A percentile compares a stretch with the other conserved stretches of the same genome.
Conservation (phyloP, 495 filamentous ascomycete species). For the Penicillium atrosanguineum region DNA sequence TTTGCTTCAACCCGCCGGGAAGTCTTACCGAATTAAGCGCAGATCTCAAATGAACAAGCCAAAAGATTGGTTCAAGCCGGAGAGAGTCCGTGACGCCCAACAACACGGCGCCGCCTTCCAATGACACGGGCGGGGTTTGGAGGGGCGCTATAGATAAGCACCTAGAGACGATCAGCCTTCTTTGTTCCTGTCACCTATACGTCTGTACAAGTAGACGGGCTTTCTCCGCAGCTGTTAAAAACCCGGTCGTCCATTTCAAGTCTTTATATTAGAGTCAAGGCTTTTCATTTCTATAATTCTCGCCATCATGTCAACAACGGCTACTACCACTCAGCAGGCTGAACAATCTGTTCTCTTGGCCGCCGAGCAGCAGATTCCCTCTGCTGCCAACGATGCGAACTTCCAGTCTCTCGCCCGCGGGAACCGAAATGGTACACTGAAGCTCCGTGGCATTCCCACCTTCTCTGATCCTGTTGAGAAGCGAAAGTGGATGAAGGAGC, state of each 20-base stretch:
- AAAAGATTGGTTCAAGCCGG: not conserved
- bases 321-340: constrained; percentile 14
- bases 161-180: not conserved
- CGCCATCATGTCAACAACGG: constrained; percentile 22
- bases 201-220: not conserved
- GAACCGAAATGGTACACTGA: constrained; percentile 39
- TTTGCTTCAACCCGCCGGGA: not conserved
- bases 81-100: constrained; percentile 3
- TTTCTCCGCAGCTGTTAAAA: too few relatives aligned
- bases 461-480: constrained; percentile 58
- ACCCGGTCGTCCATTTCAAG: too few relatives aligned
- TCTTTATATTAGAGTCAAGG: not conserved
- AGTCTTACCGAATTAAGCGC: not conserved
- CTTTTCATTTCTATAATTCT: not conserved
- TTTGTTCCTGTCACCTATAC: not conserved
- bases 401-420: constrained; percentile 45
- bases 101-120: constrained; percentile 14
- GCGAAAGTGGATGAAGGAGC: constrained; percentile 67
- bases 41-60: not conserved
- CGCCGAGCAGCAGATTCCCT: constrained; percentile 20
- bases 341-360: constrained; percentile 19
- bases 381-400: constrained; percentile 24
- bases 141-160: constrained; percentile 18
- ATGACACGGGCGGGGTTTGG: constrained; percentile 15
- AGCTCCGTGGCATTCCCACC: constrained; percentile 54